Evolutionary conservation across 2,329 filamentous ascomycete genomes (phyloP).

Genomic region (Cladophialophora immunda): DNA sequence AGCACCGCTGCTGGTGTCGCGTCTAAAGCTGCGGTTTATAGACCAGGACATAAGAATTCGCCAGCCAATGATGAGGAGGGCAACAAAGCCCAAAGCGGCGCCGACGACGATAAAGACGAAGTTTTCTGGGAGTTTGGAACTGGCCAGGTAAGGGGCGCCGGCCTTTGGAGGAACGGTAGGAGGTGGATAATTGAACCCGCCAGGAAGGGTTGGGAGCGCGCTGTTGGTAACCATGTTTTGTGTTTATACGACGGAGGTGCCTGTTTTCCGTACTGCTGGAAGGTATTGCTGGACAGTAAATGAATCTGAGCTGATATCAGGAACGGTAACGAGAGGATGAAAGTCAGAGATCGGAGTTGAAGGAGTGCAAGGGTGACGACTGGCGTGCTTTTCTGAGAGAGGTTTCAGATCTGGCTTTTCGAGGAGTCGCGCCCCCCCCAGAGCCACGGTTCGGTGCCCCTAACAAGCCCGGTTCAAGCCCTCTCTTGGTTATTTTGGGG

Average conservation of each 20-base stretch:
- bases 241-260: slow-evolving; percentile 1
- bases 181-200: slow-evolving; percentile 71
- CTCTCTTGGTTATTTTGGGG: slow-evolving; percentile 23
- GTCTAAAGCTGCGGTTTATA: slow-evolving; percentile 88
- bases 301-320: slow-evolving; percentile 1
- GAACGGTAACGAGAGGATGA: slow-evolving; percentile 5
- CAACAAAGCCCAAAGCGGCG: slow-evolving; percentile 83
- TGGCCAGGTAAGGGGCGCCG: slow-evolving; percentile 90
- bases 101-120: slow-evolving; percentile 97
- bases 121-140: slow-evolving; percentile 83
- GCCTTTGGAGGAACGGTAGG: slow-evolving; percentile 82
- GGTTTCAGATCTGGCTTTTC: slow-evolving; percentile 23
- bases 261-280: slow-evolving; percentile 6
- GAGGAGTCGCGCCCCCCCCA: slow-evolving; percentile 10
- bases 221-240: slow-evolving; percentile 33
- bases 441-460: slow-evolving; percentile 1
- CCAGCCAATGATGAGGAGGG: slow-evolving; percentile 84
- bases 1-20: slow-evolving; percentile 73
- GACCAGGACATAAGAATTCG: slow-evolving; percentile 87
- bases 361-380: slow-evolving; percentile 27
- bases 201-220: slow-evolving; percentile 63
- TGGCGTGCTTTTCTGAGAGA: slow-evolving; percentile 1
- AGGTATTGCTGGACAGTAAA: slow-evolving; percentile 17
- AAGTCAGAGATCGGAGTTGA: slow-evolving; percentile 1
- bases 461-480: neutral